Evolutionary conservation across 495 filamentous ascomycete species (phyloP), one percentile per base, ranked within the genome.

Genomic region (Penicillium soppii): DNA sequence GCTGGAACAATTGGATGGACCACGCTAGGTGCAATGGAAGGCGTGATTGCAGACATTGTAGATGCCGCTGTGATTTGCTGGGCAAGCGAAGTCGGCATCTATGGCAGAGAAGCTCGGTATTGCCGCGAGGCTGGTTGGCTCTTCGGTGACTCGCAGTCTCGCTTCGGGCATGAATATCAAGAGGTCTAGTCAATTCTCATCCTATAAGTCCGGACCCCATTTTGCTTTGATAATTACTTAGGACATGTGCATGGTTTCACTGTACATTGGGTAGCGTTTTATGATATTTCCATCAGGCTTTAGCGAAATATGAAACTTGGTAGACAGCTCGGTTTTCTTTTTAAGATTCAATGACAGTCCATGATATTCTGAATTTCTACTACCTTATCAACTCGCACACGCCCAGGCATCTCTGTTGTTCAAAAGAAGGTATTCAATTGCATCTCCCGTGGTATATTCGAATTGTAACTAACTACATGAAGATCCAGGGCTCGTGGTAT

Each of bases 1-100:
- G 91, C 94, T 12, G 89, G 87, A 27, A 86, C 90, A 42, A 97
- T 98, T 55, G 94, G 94, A 7, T 98, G 94, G 91, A 91, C 88
- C 17, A 84, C 97, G 3, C 67, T 98, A 40, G 94, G 94, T n/a
- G 88, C 92, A 2, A 94, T 95, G 74, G 94, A 98, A 67, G 90
- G 92, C 12, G 88, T 96, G 26, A 75, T 98, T 37, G 88, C 89
- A 36, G 91, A 91, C 23, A 90, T 98, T 27, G 83, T 98, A 7
- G 94, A 98, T 75, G 94, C 90, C 9, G 84, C 86, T 15, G 81
- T 97, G 23, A 85, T 98, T 15, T 98, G 94, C 73, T 97, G 95
- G 81, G 89, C 87, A 25, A 96, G 88, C 60, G 92, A 96, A 69
- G 82, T 84, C 45, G 83, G 88, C 3, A 81, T 82, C 48, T 76